phyloP scores from a whole-genome alignment of 2,329 filamentous ascomycete species.

The Fusarium siculi region DNA sequence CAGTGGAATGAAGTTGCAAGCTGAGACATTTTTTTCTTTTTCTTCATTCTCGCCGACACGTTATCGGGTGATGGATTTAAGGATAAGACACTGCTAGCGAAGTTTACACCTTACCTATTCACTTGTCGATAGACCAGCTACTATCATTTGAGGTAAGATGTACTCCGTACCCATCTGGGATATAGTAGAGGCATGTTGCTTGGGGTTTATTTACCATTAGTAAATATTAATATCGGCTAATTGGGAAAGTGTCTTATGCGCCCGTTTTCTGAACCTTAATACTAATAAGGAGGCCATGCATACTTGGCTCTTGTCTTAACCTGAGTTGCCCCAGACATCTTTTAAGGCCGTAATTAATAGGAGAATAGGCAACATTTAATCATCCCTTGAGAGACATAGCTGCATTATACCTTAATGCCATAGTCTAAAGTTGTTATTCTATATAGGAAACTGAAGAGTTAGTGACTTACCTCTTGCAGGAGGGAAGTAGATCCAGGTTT shows the following conservation, averaged over 20 bases:
- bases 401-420: too few species aligned
- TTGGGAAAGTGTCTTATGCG: background rate
- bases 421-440: background rate
- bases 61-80: background rate
- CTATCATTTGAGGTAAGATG: rapidly evolving
- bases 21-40: background rate
- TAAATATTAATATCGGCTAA: background rate
- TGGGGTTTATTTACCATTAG: too few species aligned
- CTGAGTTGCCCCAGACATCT: rapidly evolving
- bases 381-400: too few species aligned
- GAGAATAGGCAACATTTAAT: rapidly evolving
- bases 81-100: background rate
- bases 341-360: rapidly evolving
- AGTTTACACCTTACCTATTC: background rate
- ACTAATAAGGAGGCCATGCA: background rate
- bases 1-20: background rate
- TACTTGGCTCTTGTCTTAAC: background rate
- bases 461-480: rapidly evolving
- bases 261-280: background rate
- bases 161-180: too few species aligned
- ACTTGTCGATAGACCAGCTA: background rate
- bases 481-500: background rate
- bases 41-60: rapidly evolving
- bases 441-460: rapidly evolving
- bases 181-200: background rate